A percentile compares a stretch with the other conserved stretches of the same genome.
Conservation (phyloP, 2,329 filamentous ascomycete species). For the Ampelomyces quisqualis region DNA sequence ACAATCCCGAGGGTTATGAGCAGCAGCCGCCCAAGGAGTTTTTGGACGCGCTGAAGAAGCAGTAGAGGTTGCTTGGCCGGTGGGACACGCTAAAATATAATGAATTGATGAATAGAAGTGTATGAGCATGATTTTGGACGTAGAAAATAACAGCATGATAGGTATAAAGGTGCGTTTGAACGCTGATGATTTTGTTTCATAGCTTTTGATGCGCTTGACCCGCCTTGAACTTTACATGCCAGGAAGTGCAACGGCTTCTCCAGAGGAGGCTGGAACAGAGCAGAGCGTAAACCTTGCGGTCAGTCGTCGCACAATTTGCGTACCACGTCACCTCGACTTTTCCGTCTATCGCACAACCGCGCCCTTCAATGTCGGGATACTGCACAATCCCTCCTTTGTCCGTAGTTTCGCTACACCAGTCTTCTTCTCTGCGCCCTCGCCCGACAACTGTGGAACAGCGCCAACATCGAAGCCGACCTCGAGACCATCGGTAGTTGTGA, state of each 20-base stretch:
- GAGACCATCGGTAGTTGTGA: slow-evolving; percentile 79
- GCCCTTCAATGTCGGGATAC: slow-evolving; percentile 74
- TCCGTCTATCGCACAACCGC: slow-evolving; percentile 72
- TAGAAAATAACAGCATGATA: slow-evolving; percentile 3
- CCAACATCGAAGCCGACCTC: slow-evolving; percentile 85
- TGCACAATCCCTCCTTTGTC: slow-evolving; percentile 80
- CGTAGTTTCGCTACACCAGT: slow-evolving; percentile 63
- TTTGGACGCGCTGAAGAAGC: slow-evolving; percentile 56
- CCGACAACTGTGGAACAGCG: slow-evolving; percentile 73
- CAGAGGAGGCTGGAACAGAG: too few relatives aligned
- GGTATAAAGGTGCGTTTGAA: background rate
- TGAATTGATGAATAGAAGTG: background rate
- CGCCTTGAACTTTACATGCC: too few relatives aligned
- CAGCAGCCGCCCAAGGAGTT: slow-evolving; percentile 86
- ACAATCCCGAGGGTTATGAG: slow-evolving; percentile 93
- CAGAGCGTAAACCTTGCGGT: background rate
- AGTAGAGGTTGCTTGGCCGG: background rate
- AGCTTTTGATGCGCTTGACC: background rate
- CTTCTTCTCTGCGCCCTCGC: slow-evolving; percentile 62
- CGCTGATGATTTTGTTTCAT: background rate
- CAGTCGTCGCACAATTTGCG: background rate
- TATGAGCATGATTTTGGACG: background rate
- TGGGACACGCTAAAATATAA: too few relatives aligned
- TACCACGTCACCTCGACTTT: background rate
- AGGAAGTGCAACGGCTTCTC: too few relatives aligned